phyloP scores from a whole-genome alignment of 768 basidiomycete species.

The Lactarius psammicola region DNA sequence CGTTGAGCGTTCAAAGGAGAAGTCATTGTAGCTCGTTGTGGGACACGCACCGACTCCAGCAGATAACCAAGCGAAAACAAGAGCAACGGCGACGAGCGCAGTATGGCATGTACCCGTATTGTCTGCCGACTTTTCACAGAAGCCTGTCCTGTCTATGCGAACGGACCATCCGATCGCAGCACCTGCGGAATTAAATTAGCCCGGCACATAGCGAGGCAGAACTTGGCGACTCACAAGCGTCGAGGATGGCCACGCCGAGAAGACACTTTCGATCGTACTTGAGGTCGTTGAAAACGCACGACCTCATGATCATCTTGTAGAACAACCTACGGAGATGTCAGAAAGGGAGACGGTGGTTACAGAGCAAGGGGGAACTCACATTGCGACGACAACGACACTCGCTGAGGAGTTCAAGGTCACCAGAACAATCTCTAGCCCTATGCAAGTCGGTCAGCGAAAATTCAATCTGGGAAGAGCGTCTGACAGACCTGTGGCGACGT shows the following conservation, averaged over 20 bases:
- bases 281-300: constrained; percentile 12
- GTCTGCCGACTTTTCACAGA: not conserved
- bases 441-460: not conserved
- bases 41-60: constrained; percentile 4
- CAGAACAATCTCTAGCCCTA: constrained; percentile 11
- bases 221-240: not conserved
- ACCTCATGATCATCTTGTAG: constrained; percentile 10
- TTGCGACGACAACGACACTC: not conserved
- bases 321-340: constrained; percentile 3
- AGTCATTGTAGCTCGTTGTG: not conserved
- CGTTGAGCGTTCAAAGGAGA: not conserved
- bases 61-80: constrained; percentile 16
- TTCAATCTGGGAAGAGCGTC: not conserved
- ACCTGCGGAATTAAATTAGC: constrained; percentile 1
- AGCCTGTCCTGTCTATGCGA: constrained; percentile 1
- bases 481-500: constrained; percentile 6
- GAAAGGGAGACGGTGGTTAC: not conserved
- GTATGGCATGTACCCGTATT: not conserved
- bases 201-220: not conserved
- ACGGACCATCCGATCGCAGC: constrained; percentile 18
- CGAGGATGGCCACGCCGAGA: constrained; percentile 10
- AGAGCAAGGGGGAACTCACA: not conserved
- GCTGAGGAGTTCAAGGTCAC: constrained; percentile 10
- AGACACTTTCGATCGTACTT: constrained; percentile 11
- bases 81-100: constrained; percentile 3